Evolutionary conservation across 768 basidiomycete species (phyloP).

Genomic region (Podaxis rugospora): DNA sequence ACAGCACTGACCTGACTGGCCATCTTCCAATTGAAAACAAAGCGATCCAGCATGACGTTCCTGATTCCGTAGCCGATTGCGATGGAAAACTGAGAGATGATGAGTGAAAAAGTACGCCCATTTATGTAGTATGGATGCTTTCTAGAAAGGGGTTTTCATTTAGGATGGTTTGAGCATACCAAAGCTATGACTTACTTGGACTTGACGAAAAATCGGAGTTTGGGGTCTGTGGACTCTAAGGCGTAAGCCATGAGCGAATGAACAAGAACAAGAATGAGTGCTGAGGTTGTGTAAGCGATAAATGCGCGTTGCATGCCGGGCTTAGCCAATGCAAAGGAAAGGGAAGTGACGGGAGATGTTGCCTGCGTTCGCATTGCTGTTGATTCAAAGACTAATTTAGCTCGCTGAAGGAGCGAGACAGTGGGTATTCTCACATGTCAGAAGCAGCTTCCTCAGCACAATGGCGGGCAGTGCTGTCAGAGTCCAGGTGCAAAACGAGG

Average conservation of each 20-base stretch:
- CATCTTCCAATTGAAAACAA: constrained; percentile 41
- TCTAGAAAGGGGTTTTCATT: constrained; percentile 27
- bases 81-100: constrained; percentile 46
- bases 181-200: constrained; percentile 45
- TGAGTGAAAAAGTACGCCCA: constrained; percentile 58
- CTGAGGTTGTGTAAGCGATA: constrained; percentile 42
- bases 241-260: constrained; percentile 36
- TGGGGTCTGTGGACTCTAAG: constrained; percentile 34
- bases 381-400: background rate
- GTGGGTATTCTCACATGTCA: constrained; percentile 47
- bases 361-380: constrained; percentile 44
- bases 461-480: constrained; percentile 52
- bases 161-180: background rate
- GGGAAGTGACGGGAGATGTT: constrained; percentile 46
- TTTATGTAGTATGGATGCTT: constrained; percentile 76
- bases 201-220: constrained; percentile 56
- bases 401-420: background rate
- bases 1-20: constrained; percentile 14
- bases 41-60: constrained; percentile 60
- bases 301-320: constrained; percentile 41
- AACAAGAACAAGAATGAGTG: constrained; percentile 36
- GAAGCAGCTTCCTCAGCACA: constrained; percentile 51
- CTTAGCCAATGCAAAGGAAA: constrained; percentile 44
- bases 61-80: constrained; percentile 48
- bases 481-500: constrained; percentile 42